These are phyloP conservation scores for Botryobasidium botryosum DNA, from an alignment of 768 basidiomycete species.

Conservation along the genomic window DNA sequence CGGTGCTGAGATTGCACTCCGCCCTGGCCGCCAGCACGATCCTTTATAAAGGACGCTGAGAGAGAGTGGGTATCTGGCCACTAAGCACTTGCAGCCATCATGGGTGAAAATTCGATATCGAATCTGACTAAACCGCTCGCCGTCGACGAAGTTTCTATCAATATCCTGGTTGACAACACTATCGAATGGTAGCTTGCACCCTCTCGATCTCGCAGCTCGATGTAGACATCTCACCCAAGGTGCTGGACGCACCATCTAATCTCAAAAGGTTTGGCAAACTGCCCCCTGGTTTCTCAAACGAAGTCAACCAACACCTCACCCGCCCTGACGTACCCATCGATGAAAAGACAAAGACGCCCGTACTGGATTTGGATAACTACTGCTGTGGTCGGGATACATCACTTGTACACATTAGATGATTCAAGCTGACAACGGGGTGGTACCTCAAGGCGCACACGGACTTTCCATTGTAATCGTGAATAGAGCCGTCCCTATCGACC, in stretches of 20 bases:
- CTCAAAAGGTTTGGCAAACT: slow-evolving; percentile 53
- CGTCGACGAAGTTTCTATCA: too few relatives aligned
- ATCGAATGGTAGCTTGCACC: slow-evolving; percentile 65
- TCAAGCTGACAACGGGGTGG: slow-evolving; percentile 8
- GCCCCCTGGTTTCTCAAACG: slow-evolving; percentile 62
- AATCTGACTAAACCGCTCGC: too few relatives aligned
- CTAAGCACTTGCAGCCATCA: too few relatives aligned
- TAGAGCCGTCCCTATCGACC: background rate
- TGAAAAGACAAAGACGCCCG: slow-evolving; percentile 34
- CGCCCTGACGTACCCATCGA: slow-evolving; percentile 30
- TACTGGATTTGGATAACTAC: slow-evolving; percentile 56
- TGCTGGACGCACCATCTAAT: background rate
- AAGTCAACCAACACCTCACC: slow-evolving; percentile 44
- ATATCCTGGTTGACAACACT: slow-evolving; percentile 57
- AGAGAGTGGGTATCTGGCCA: too few relatives aligned
- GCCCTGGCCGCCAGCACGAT: too few relatives aligned
- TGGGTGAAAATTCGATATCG: too few relatives aligned
- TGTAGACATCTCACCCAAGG: background rate
- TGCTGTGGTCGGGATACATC: slow-evolving; percentile 31
- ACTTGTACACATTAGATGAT: slow-evolving; percentile 19
- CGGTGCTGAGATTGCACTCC: too few relatives aligned
- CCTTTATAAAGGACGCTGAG: too few relatives aligned
- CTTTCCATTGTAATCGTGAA: slow-evolving; percentile 65
- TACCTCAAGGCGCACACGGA: slow-evolving; percentile 52
- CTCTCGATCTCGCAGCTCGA: background rate